These are phyloP conservation scores for Monilinia polystroma DNA, from an alignment of 2,329 filamentous ascomycete species.

Conservation along the genomic window DNA sequence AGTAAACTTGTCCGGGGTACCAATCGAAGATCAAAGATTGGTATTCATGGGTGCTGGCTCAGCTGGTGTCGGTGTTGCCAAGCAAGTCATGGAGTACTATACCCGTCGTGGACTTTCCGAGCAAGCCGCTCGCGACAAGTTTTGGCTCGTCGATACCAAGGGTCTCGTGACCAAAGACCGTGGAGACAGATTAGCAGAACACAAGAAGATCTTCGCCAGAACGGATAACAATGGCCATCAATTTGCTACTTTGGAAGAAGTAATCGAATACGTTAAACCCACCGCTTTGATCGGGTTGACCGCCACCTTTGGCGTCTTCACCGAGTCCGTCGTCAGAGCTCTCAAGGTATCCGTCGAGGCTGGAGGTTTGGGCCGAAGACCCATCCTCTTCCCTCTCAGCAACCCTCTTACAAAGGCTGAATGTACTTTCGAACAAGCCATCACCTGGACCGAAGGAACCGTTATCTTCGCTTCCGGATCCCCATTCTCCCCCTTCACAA, in stretches of 20 bases:
- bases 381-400: slow-evolving; percentile 93
- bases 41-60: slow-evolving; percentile 96
- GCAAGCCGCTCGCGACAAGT: slow-evolving; percentile 82
- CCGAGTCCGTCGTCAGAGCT: slow-evolving; percentile 76
- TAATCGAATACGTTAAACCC: slow-evolving; percentile 92
- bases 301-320: slow-evolving; percentile 93
- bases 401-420: slow-evolving; percentile 97
- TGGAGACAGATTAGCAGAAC: slow-evolving; percentile 88
- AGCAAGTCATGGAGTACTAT: slow-evolving; percentile 97
- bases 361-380: slow-evolving; percentile 68
- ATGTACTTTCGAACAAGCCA: slow-evolving; percentile 92
- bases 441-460: slow-evolving; percentile 85
- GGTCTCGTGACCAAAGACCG: slow-evolving; percentile 91
- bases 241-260: slow-evolving; percentile 80
- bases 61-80: slow-evolving; percentile 94
- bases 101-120: slow-evolving; percentile 87
- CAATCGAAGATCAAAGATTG: slow-evolving; percentile 84
- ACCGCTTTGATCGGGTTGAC: slow-evolving; percentile 93
- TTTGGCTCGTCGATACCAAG: slow-evolving; percentile 97
- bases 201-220: slow-evolving; percentile 73
- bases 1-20: slow-evolving; percentile 82
- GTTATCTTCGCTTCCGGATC: slow-evolving; percentile 94
- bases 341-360: slow-evolving; percentile 63
- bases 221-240: slow-evolving; percentile 64
- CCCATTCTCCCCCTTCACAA: slow-evolving; percentile 74